Evolutionary conservation across 805 yeast species (phyloP).

Genomic region (Kodamaea sagamina): DNA sequence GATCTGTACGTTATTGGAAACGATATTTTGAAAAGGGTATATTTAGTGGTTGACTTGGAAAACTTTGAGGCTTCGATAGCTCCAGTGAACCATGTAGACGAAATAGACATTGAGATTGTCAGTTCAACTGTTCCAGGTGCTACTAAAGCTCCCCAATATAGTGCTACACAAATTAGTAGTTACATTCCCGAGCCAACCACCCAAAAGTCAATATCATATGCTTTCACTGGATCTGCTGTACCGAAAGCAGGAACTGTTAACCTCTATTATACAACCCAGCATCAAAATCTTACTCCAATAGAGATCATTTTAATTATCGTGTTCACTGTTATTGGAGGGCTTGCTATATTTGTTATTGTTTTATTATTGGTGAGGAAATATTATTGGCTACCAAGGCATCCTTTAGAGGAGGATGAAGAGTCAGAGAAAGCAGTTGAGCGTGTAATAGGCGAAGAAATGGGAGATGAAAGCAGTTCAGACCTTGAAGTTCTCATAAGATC

Average conservation of each 20-base stretch:
- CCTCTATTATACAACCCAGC: background rate
- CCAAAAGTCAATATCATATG: background rate
- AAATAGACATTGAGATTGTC: slow-evolving; percentile 49
- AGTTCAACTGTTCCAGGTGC: slow-evolving; percentile 52
- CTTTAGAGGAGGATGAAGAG: too few species aligned
- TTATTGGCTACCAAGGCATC: too few species aligned
- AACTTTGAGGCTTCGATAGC: slow-evolving; percentile 54
- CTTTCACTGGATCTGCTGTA: background rate
- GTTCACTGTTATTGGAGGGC: background rate
- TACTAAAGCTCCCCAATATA: slow-evolving; percentile 45
- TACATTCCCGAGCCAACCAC: background rate
- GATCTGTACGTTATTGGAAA: slow-evolving; percentile 57
- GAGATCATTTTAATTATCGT: background rate
- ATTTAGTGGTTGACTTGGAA: slow-evolving; percentile 65
- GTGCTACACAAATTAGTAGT: slow-evolving; percentile 31
- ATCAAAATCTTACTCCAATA: background rate
- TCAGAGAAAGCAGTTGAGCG: too few species aligned
- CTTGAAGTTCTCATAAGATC: too few species aligned
- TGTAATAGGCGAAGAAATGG: too few species aligned
- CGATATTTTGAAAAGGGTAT: slow-evolving; percentile 61
- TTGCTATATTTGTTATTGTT: too few species aligned
- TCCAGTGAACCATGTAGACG: slow-evolving; percentile 28
- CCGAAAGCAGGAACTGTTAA: background rate
- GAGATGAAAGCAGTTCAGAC: too few species aligned
- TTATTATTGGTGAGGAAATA: too few species aligned